A percentile compares a stretch with the other conserved stretches of the same genome.
These are phyloP conservation scores for Phaeomoniella chlamydospora DNA, from an alignment of 2,329 filamentous ascomycete species.

Conservation along the genomic window DNA sequence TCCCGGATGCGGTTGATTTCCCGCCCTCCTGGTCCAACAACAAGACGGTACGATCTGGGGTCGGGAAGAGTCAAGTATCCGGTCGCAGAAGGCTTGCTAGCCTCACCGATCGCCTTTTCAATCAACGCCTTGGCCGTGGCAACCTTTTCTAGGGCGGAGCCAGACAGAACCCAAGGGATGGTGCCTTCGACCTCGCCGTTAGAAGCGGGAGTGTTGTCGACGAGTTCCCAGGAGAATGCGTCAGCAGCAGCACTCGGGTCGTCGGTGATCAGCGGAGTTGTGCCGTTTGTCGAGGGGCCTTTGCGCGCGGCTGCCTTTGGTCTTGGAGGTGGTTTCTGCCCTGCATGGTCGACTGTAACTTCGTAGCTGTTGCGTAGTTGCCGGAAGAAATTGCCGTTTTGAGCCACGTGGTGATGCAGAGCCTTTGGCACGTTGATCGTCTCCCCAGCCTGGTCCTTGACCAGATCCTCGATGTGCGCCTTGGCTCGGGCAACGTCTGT, in stretches of 20 bases:
- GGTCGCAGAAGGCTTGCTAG: slow-evolving; percentile 37
- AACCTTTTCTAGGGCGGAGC: slow-evolving; percentile 56
- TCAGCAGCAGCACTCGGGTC: slow-evolving; percentile 51
- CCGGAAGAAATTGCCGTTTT: slow-evolving; percentile 89
- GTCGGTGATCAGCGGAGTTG: slow-evolving; percentile 80
- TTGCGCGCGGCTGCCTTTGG: slow-evolving; percentile 36
- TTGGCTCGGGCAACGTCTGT: slow-evolving; percentile 74
- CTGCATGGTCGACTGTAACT: slow-evolving; percentile 83
- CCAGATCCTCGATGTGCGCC: slow-evolving; percentile 61
- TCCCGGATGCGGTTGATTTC: slow-evolving; percentile 89
- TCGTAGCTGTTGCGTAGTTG: slow-evolving; percentile 72
- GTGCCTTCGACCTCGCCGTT: slow-evolving; percentile 19
- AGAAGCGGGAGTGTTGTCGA: slow-evolving; percentile 33
- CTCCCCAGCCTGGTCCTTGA: slow-evolving; percentile 80
- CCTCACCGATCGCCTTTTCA: slow-evolving; percentile 54
- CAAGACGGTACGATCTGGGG: slow-evolving; percentile 73
- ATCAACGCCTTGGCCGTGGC: slow-evolving; percentile 68
- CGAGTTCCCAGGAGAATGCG: slow-evolving; percentile 67
- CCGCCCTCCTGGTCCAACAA: slow-evolving; percentile 77
- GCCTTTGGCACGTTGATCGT: slow-evolving; percentile 70
- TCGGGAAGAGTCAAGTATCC: slow-evolving; percentile 87
- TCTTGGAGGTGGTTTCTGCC: slow-evolving; percentile 60
- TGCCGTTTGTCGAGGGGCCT: slow-evolving; percentile 37
- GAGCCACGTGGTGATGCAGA: slow-evolving; percentile 71
- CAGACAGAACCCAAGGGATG: slow-evolving; percentile 77